Evolutionary conservation across 73 alveolate species (phyloP).

Genomic region (Paramecium sexaurelia): DNA sequence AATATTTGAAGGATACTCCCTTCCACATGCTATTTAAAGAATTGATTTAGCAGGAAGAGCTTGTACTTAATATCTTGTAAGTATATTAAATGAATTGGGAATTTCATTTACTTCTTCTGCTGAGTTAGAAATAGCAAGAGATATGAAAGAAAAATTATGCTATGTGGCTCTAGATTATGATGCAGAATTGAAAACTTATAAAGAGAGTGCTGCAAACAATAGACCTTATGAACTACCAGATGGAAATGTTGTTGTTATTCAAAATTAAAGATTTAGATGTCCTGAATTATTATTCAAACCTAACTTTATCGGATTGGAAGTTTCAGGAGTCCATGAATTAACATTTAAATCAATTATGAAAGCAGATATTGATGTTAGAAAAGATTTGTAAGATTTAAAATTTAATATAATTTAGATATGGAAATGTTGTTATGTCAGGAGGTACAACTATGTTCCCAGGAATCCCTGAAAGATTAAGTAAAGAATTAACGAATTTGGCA

Average conservation of each 20-base stretch:
- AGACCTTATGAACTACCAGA: slow-evolving; percentile 68
- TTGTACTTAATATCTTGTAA: slow-evolving; percentile 83
- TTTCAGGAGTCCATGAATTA: slow-evolving; percentile 90
- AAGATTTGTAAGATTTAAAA: slow-evolving; percentile 69
- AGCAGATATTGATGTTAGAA: slow-evolving; percentile 96
- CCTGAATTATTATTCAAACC: slow-evolving; percentile 93
- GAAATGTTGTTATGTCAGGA: slow-evolving; percentile 71
- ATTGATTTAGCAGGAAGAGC: slow-evolving; percentile 93
- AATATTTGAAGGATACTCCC: slow-evolving; percentile 89
- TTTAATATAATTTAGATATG: neutral
- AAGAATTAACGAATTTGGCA: slow-evolving; percentile 92
- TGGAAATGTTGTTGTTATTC: slow-evolving; percentile 59
- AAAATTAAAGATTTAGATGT: slow-evolving; percentile 74
- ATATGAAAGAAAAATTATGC: slow-evolving; percentile 51
- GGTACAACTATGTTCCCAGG: slow-evolving; percentile 98
- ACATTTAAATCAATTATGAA: slow-evolving; percentile 90
- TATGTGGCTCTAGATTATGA: slow-evolving; percentile 63
- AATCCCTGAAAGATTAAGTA: slow-evolving; percentile 91
- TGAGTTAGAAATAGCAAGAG: slow-evolving; percentile 79
- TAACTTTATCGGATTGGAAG: slow-evolving; percentile 79
- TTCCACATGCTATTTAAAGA: slow-evolving; percentile 90
- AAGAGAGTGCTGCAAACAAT: neutral
- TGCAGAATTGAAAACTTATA: slow-evolving; percentile 5
- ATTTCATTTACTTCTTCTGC: slow-evolving; percentile 79
- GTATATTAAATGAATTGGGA: slow-evolving; percentile 80